Evolutionary conservation across 306 rosid species (phyloP), one percentile per base, ranked within the genome.

Genomic region (Hippophae tibetana): DNA sequence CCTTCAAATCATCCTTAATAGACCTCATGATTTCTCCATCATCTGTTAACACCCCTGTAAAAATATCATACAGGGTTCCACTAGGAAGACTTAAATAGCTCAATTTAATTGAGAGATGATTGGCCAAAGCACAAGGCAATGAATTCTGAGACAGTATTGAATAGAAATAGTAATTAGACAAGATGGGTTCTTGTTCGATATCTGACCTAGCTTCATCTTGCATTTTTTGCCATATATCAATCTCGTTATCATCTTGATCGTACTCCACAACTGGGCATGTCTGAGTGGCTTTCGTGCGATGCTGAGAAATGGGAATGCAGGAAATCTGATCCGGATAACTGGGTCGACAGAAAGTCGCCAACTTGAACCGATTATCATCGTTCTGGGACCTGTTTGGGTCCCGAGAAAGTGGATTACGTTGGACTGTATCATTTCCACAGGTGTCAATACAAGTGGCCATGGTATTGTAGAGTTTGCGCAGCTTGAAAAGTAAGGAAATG

Each of bases 191-290:
- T 6, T 67, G 48, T 10, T 69, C 67, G 5, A 85, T 75, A 56
- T 79, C 98, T 1, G 46, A 31, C 3, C 65, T 66, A 40, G 98
- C 98, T 64, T 92, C 98, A 0, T 76, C 81, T 23, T 58, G 71
- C 77, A 89, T 83, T 60, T 41, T 12, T 57, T 8, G 11, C 97
- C 96, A 90, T 10, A 31, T 2, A 31, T 31, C 38, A 31, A 31
- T 31, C 38, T 31, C 5, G 4, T 31, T 0, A 31, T 4, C 38
- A 31, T 31, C 38, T 31, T 31, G 38, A 31, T 31, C 5, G 38
- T 31, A 31, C 38, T 31, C 38, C 3, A 31, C 38, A 31, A 31
- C 38, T 31, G 38, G 38, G 5, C 38, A 4, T 31, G 38, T 31
- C 5, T 31, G 38, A 31, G 38, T 31, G 38, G 38, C 5, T 31